Evolutionary conservation across 768 basidiomycete genomes (phyloP).

Genomic region (Boletus insuetus): DNA sequence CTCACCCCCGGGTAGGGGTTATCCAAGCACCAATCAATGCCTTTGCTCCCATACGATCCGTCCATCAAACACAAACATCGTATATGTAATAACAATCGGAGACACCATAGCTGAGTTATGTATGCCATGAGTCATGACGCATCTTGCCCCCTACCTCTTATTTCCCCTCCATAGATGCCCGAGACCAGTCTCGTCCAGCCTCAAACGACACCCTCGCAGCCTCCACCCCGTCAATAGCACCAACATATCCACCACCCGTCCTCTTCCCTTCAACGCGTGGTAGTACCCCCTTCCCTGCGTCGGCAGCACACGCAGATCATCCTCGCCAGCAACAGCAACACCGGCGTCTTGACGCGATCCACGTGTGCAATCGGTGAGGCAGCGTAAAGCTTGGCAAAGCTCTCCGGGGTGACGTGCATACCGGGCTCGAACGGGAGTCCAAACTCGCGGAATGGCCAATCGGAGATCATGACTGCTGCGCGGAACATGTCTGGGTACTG

Average conservation of each 20-base stretch:
- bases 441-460: constrained; percentile 55
- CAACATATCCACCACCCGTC: constrained; percentile 52
- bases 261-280: constrained; percentile 55
- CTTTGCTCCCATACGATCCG: too few relatives aligned
- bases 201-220: constrained; percentile 53
- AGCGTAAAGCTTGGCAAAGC: constrained; percentile 42
- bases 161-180: constrained; percentile 9
- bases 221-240: constrained; percentile 60
- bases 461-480: constrained; percentile 64
- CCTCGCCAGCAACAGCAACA: constrained; percentile 55
- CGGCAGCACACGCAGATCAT: constrained; percentile 61
- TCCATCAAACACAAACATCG: too few relatives aligned
- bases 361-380: constrained; percentile 59
- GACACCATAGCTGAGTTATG: too few relatives aligned
- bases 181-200: constrained; percentile 51
- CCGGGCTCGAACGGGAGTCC: constrained; percentile 34
- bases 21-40: too few relatives aligned
- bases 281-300: constrained; percentile 63
- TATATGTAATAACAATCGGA: too few relatives aligned
- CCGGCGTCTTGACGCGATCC: constrained; percentile 47
- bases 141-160: background rate
- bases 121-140: too few relatives aligned
- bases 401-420: constrained; percentile 42
- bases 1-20: too few relatives aligned
- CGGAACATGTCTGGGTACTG: constrained; percentile 59